A percentile compares a stretch with the other conserved stretches of the same genome.
These are phyloP conservation scores for Funneliformis caledonium DNA, from an alignment of 371 early-diverging fungal species.

Conservation along the genomic window DNA sequence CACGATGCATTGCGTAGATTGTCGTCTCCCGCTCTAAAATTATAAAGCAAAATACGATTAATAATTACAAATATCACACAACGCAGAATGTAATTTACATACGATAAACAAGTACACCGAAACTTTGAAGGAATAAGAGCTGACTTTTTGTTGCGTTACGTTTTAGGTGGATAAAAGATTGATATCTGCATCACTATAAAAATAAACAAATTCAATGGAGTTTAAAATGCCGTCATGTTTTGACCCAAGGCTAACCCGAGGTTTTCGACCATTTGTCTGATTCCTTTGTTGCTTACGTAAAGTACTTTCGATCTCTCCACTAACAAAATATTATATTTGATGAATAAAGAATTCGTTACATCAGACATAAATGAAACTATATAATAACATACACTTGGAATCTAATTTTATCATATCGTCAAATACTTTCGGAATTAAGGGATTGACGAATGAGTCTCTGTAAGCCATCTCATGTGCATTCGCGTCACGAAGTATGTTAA, in stretches of 20 bases:
- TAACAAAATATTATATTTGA: too few species aligned
- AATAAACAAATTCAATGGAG: too few species aligned
- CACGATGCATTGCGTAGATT: conserved; percentile 37
- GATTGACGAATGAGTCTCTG: conserved; percentile 39
- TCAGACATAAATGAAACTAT: too few species aligned
- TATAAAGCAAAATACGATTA: conserved; percentile 24
- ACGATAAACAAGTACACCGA: conserved; percentile 38
- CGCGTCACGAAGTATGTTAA: conserved; percentile 33
- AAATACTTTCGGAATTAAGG: conserved; percentile 34
- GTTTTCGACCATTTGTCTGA: too few species aligned
- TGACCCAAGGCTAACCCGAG: too few species aligned
- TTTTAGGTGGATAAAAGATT: too few species aligned
- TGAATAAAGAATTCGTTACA: too few species aligned
- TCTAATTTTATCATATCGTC: conserved; percentile 38
- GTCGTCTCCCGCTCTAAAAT: conserved; percentile 34
- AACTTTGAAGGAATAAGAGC: conserved; percentile 34
- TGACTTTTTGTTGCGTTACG: not conserved
- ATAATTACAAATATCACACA: conserved; percentile 33
- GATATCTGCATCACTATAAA: too few species aligned
- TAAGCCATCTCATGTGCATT: conserved; percentile 34
- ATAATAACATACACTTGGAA: conserved; percentile 19
- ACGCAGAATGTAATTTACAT: conserved; percentile 29
- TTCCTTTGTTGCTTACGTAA: too few species aligned
- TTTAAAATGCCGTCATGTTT: too few species aligned
- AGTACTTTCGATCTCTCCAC: too few species aligned